phyloP scores from a whole-genome alignment of 108 stramenopile genomes.

The Cyclostephanos invisitatus region DNA sequence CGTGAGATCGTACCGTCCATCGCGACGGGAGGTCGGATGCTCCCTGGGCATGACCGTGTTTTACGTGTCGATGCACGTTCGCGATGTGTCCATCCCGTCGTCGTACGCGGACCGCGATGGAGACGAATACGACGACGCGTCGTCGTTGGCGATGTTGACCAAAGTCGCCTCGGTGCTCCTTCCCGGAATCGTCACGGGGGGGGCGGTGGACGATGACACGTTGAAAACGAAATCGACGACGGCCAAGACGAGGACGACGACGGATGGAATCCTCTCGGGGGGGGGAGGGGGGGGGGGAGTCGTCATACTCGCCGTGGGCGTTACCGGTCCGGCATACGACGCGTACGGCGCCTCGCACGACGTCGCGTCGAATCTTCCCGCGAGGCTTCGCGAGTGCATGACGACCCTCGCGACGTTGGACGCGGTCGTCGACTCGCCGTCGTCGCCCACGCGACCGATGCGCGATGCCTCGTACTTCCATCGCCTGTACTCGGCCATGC shows the following conservation, averaged over 20 bases:
- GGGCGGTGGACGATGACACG: background rate
- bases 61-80: constrained; percentile 33
- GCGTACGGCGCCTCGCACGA: constrained; percentile 33
- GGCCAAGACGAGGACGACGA: background rate
- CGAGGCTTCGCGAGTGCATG: constrained; percentile 26
- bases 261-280: background rate
- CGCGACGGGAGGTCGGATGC: constrained; percentile 6
- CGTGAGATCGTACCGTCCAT: constrained; percentile 27
- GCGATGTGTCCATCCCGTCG: constrained; percentile 13
- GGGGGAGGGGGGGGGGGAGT: constrained; percentile 4
- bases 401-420: constrained; percentile 22
- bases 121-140: constrained; percentile 4
- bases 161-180: constrained; percentile 22
- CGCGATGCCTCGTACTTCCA: constrained; percentile 43
- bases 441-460: background rate
- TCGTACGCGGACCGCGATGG: background rate
- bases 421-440: background rate
- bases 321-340: constrained; percentile 42
- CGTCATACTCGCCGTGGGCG: constrained; percentile 35
- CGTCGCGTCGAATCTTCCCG: constrained; percentile 26
- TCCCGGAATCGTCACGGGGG: background rate
- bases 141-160: background rate
- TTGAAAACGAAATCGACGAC: no score
- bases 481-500: constrained; percentile 36
- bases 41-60: constrained; percentile 33